Conservation (phyloP, 179 eudicot genomes). For the Actinidia arguta region DNA sequence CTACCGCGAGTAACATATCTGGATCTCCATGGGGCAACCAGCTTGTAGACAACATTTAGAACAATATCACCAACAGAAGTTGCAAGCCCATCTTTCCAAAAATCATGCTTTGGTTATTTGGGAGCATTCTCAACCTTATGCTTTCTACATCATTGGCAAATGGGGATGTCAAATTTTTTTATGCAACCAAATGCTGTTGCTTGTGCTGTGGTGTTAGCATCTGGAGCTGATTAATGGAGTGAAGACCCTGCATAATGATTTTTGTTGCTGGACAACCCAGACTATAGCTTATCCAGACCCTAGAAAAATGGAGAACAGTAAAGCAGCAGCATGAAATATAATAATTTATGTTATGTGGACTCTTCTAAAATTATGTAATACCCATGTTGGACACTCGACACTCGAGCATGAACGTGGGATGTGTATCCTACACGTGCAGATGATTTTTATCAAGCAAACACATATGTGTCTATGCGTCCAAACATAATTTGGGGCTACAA, state of each 20-base stretch:
- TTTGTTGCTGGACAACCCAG: conserved; percentile 82
- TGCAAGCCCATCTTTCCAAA: conserved; percentile 76
- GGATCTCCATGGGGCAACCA: conserved; percentile 67
- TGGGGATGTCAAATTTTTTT: conserved; percentile 75
- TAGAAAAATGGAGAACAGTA: conserved; percentile 19
- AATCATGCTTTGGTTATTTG: conserved; percentile 52
- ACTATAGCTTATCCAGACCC: conserved; percentile 74
- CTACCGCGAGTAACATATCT: conserved; percentile 77
- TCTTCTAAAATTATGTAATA: no score
- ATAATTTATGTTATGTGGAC: no score
- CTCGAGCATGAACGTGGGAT: no score
- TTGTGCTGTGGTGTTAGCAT: conserved; percentile 86
- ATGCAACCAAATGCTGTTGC: conserved; percentile 79
- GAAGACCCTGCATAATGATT: conserved; percentile 81
- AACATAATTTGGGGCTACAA: no score
- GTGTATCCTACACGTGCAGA: no score
- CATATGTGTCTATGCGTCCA: no score
- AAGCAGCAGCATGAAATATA: background rate
- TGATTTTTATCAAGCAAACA: no score
- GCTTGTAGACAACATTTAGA: conserved; percentile 67
- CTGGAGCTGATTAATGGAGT: conserved; percentile 78
- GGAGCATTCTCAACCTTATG: conserved; percentile 75
- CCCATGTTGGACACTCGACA: no score
- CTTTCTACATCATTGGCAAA: conserved; percentile 69
- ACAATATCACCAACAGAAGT: conserved; percentile 68